A percentile compares a stretch with the other conserved stretches of the same genome.
Evolutionary conservation across 1,139 yeast species (phyloP).

Genomic region (Hyphopichia wangnamkhiaoensis): DNA sequence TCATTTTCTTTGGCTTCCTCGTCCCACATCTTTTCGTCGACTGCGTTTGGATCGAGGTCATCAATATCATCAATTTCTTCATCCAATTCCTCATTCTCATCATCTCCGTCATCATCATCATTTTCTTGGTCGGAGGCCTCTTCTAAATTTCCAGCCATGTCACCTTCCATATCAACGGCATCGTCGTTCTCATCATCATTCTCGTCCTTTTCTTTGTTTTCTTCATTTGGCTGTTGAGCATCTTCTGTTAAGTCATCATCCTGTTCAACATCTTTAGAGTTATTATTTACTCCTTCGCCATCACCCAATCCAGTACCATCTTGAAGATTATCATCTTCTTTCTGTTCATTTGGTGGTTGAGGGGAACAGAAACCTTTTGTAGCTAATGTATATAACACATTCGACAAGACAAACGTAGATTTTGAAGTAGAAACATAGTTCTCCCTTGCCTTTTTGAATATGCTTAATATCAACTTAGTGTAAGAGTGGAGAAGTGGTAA

Average conservation of each 20-base stretch:
- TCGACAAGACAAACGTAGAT: constrained; percentile 62
- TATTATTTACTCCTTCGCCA: constrained; percentile 81
- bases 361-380: constrained; percentile 96
- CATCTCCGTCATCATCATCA: constrained; percentile 55
- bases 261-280: constrained; percentile 84
- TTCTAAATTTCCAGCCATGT: constrained; percentile 92
- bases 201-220: constrained; percentile 61
- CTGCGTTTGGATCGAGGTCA: constrained; percentile 89
- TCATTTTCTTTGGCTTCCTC: constrained; percentile 79
- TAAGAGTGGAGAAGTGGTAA: constrained; percentile 61
- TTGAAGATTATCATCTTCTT: constrained; percentile 62
- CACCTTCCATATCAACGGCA: constrained; percentile 94
- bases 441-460: constrained; percentile 42
- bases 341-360: constrained; percentile 69
- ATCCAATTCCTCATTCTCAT: constrained; percentile 67
- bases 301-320: constrained; percentile 98
- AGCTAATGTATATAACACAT: constrained; percentile 60
- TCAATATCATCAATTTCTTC: constrained; percentile 91
- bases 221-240: constrained; percentile 83
- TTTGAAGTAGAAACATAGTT: constrained; percentile 57
- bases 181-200: constrained; percentile 67
- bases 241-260: constrained; percentile 90
- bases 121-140: constrained; percentile 72
- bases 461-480: constrained; percentile 38
- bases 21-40: constrained; percentile 99